Conservation (phyloP, 2,329 filamentous ascomycete species). For the Exserohilum rostratum region DNA sequence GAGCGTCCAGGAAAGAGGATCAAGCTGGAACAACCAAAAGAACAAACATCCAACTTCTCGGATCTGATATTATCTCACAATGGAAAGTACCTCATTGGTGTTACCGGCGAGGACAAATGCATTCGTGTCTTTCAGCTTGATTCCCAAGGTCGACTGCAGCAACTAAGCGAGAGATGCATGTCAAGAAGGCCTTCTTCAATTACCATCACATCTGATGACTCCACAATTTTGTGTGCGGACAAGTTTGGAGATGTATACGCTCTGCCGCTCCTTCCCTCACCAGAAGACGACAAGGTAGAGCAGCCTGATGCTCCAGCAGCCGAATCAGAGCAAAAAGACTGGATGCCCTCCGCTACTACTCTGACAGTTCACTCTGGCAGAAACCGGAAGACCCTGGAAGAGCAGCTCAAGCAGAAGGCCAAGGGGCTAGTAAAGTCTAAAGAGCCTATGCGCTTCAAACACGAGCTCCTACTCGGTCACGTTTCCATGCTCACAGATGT, state of each 20-base stretch:
- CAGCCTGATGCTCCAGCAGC: constrained; percentile 24
- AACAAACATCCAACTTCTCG: constrained; percentile 66
- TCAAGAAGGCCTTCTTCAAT: constrained; percentile 87
- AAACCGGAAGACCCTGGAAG: constrained; percentile 63
- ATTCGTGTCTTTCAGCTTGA: constrained; percentile 80
- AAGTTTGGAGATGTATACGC: constrained; percentile 98
- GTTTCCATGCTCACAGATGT: constrained; percentile 92
- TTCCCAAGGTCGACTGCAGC: constrained; percentile 63
- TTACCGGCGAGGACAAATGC: constrained; percentile 90
- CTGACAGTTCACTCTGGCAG: constrained; percentile 67
- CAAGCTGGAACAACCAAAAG: constrained; percentile 44
- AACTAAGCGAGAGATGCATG: constrained; percentile 79
- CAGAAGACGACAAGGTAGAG: constrained; percentile 35
- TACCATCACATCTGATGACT: constrained; percentile 69
- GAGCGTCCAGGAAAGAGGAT: constrained; percentile 51
- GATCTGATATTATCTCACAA: constrained; percentile 69
- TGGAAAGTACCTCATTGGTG: constrained; percentile 72
- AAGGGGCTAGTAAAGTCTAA: constrained; percentile 54
- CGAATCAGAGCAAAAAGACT: constrained; percentile 44
- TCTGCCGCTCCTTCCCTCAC: constrained; percentile 68
- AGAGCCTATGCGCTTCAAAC: constrained; percentile 67
- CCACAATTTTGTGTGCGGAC: constrained; percentile 81
- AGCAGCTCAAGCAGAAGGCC: constrained; percentile 58
- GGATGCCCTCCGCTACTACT: constrained; percentile 60
- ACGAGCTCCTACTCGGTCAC: constrained; percentile 83